Conservation (phyloP, 306 rosid species). For the Abrus pulchellus region DNA sequence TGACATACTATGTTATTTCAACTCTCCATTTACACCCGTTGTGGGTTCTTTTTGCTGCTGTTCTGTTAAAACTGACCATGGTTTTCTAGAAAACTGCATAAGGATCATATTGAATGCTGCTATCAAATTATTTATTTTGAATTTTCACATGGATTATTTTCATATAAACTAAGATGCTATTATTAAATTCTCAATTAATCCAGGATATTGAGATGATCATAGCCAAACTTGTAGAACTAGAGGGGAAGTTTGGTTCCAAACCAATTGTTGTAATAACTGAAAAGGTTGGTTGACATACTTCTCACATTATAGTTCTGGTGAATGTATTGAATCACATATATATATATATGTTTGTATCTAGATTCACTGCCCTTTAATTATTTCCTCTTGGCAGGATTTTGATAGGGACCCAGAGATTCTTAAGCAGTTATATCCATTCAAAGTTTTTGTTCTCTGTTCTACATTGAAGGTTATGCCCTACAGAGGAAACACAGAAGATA, state of each 20-base stretch:
- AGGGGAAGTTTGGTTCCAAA: slow-evolving; percentile 65
- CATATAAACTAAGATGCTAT: slow-evolving; percentile 27
- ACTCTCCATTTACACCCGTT: slow-evolving; percentile 24
- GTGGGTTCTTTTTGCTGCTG: neutral
- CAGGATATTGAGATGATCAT: slow-evolving; percentile 74
- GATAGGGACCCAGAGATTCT: slow-evolving; percentile 82
- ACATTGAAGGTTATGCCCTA: slow-evolving; percentile 59
- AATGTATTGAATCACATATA: slow-evolving; percentile 10
- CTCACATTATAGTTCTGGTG: neutral
- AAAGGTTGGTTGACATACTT: slow-evolving; percentile 65
- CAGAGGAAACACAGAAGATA: slow-evolving; percentile 60
- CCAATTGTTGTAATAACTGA: slow-evolving; percentile 81
- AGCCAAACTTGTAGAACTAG: slow-evolving; percentile 65
- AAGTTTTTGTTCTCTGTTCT: slow-evolving; percentile 71
- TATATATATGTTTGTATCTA: neutral
- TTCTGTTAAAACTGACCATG: slow-evolving; percentile 12
- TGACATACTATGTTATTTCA: slow-evolving; percentile 27
- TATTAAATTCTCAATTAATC: slow-evolving; percentile 16
- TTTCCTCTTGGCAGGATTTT: slow-evolving; percentile 69
- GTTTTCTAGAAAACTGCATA: slow-evolving; percentile 1
- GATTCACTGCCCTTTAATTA: slow-evolving; percentile 3
- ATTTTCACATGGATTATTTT: slow-evolving; percentile 16
- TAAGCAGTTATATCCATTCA: slow-evolving; percentile 63
- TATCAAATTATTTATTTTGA: neutral
- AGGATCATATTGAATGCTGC: slow-evolving; percentile 27